phyloP scores from a whole-genome alignment of 148 eudicot genomes.

The Diospyros kaki region DNA sequence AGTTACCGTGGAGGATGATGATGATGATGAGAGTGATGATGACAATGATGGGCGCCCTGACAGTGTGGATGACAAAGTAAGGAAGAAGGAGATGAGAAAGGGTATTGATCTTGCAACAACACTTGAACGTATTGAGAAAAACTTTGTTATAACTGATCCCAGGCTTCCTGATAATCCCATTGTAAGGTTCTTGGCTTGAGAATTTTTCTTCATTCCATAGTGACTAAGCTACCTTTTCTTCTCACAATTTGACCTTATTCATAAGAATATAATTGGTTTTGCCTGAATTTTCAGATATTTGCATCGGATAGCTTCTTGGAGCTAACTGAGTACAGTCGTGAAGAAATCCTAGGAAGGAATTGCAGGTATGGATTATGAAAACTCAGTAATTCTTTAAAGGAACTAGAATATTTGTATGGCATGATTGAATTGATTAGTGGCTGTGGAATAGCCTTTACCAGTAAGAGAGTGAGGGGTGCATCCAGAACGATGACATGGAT shows the following conservation, averaged over 20 bases:
- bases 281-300: slow-evolving; percentile 51
- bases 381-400: background rate
- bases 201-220: background rate
- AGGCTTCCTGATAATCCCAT: slow-evolving; percentile 99
- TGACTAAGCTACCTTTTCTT: background rate
- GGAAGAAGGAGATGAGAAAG: slow-evolving; percentile 94
- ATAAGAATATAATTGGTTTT: background rate
- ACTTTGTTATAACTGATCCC: slow-evolving; percentile 98
- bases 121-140: slow-evolving; percentile 98
- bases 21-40: slow-evolving; percentile 39
- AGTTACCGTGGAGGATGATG: slow-evolving; percentile 22
- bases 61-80: slow-evolving; percentile 86
- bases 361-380: slow-evolving; percentile 52
- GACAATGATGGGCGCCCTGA: slow-evolving; percentile 61
- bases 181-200: slow-evolving; percentile 41
- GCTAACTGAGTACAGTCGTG: slow-evolving; percentile 95
- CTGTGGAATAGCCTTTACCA: no score
- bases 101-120: slow-evolving; percentile 99
- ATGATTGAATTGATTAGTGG: background rate
- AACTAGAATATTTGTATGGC: background rate
- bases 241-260: background rate
- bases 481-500: no score
- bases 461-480: no score
- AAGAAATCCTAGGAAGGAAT: slow-evolving; percentile 95
- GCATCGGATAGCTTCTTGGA: slow-evolving; percentile 99